Evolutionary conservation across 306 rosid species (phyloP).

Genomic region (Delonix regia): DNA sequence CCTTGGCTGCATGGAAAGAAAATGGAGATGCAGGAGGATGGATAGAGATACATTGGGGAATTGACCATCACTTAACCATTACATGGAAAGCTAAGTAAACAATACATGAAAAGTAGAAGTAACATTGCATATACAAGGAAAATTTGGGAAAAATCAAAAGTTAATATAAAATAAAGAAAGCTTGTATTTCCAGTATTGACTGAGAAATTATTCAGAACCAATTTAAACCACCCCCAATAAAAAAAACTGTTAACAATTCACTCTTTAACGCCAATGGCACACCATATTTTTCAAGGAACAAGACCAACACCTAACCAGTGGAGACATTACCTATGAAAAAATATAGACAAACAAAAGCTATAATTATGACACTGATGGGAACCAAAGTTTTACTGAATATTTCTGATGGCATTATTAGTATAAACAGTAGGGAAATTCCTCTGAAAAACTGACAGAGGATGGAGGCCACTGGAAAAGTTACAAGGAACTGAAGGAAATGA

Average conservation of each 20-base stretch:
- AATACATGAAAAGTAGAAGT: slow-evolving; percentile 22
- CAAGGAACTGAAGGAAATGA: no score
- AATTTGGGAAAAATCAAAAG: neutral
- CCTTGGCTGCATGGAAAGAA: slow-evolving; percentile 69
- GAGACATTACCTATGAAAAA: neutral
- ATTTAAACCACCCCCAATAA: neutral
- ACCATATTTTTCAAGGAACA: neutral
- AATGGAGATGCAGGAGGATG: neutral
- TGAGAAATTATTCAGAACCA: neutral
- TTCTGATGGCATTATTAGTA: no score
- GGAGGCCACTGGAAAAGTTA: no score
- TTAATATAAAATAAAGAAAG: neutral
- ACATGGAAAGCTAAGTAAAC: slow-evolving; percentile 6
- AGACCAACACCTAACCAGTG: neutral
- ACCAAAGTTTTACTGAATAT: no score
- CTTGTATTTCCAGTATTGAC: neutral
- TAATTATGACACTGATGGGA: no score
- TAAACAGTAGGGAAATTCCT: no score
- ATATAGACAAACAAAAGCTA: neutral
- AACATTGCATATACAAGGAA: neutral
- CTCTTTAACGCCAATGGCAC: neutral
- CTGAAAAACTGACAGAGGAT: no score
- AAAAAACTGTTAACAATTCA: neutral
- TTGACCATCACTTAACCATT: neutral
- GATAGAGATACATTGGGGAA: slow-evolving; percentile 17